A percentile compares a stretch with the other conserved stretches of the same genome.
These are phyloP conservation scores for Ogataea sp. DNA, from an alignment of 805 yeast genomes.

Conservation along the genomic window DNA sequence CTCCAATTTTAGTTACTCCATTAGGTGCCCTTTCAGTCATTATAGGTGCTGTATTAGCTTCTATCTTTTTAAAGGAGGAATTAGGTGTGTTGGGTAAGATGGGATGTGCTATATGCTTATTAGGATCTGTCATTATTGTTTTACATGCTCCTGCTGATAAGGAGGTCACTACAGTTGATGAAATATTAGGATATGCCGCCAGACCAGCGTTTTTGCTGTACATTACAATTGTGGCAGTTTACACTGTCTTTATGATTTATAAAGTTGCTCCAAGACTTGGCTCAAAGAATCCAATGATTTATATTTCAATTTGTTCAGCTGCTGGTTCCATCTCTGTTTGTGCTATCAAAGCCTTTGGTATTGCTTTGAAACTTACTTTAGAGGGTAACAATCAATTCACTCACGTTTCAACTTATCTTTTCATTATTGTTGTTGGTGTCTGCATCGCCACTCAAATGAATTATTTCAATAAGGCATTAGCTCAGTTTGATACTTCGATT, in stretches of 20 bases:
- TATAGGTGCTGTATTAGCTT: slow-evolving; percentile 86
- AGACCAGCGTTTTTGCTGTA: slow-evolving; percentile 71
- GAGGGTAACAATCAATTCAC: slow-evolving; percentile 84
- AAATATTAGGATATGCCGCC: slow-evolving; percentile 71
- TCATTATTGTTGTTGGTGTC: slow-evolving; percentile 65
- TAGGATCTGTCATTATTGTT: slow-evolving; percentile 83
- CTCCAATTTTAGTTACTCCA: slow-evolving; percentile 88
- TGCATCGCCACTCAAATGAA: slow-evolving; percentile 91
- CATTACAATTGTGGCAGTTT: slow-evolving; percentile 51
- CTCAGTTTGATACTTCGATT: slow-evolving; percentile 86
- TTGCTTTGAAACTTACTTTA: slow-evolving; percentile 78
- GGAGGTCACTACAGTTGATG: slow-evolving; percentile 82
- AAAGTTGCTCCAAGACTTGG: slow-evolving; percentile 79
- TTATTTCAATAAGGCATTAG: slow-evolving; percentile 87
- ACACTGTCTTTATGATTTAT: slow-evolving; percentile 73
- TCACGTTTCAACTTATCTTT: slow-evolving; percentile 76
- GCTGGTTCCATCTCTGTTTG: slow-evolving; percentile 90
- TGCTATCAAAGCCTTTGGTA: slow-evolving; percentile 90
- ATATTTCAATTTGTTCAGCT: slow-evolving; percentile 80
- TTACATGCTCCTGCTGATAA: slow-evolving; percentile 93
- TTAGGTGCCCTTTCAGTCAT: slow-evolving; percentile 85
- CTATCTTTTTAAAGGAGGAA: slow-evolving; percentile 77
- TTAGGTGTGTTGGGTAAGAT: slow-evolving; percentile 80
- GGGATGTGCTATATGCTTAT: slow-evolving; percentile 87
- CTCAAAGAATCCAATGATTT: slow-evolving; percentile 75